Base-by-base conservation (phyloP, 495 filamentous ascomycete species). In the Cladorrhinum samala region DNA sequence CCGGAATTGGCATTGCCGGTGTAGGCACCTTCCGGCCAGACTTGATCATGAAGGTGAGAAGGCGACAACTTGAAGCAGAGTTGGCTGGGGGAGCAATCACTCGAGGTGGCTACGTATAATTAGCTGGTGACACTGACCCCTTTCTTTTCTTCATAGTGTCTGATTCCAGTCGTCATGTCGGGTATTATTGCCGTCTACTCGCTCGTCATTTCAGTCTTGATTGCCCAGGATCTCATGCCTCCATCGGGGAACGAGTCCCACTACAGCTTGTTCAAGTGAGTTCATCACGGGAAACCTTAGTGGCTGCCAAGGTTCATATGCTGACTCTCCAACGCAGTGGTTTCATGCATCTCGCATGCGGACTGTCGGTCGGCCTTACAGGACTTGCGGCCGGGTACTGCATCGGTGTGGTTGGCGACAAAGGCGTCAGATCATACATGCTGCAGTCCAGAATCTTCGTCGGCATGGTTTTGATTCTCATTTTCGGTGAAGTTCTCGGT, bases 111-210 rank as follows among this genome's bases (percentile, higher is more conserved):
- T n/a, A n/a, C n/a, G n/a, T n/a, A n/a, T n/a, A n/a, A n/a, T n/a
- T n/a, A n/a, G n/a, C n/a, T n/a, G n/a, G n/a, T n/a, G n/a, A n/a
- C n/a, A n/a, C n/a, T n/a, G n/a, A n/a, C n/a, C n/a, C n/a, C n/a
- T n/a, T n/a, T 38, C 18, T 19, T 38, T 27, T 44, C 25, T 8
- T 1, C 21, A 7, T 58, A 91, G 90, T 95, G 88, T 44, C 77
- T 96, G 36, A 92, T 94, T 63, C 93, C 92, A 50, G 91, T 97
- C 57, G 89, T 99, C 75, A 99, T 99, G 93, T 94, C 93, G 65
- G 93, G 93, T 79, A 99, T 99, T 66, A 90, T 99, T 60, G 93
- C 93, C 33, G 94, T 99, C 58, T 99, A 99, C 73, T 84, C 91
- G 33, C 87, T 99, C 42, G 93, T 99, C 57, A 88, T 99, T 57